These are phyloP conservation scores for Talaromyces sp. DNA, from an alignment of 2,329 filamentous ascomycete genomes.

Conservation along the genomic window DNA sequence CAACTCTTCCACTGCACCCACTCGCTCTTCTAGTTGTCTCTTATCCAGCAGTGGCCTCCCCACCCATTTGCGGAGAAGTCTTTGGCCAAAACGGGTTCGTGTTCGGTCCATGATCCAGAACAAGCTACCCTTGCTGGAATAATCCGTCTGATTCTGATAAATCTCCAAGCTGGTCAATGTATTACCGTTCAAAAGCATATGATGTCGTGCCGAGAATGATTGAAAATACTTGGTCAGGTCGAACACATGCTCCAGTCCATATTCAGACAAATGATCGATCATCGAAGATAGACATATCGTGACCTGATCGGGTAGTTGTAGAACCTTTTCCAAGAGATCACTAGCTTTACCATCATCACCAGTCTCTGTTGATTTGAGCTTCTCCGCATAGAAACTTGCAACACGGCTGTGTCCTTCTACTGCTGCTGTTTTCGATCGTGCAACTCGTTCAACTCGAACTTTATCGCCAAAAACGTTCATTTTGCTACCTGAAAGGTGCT, in stretches of 20 bases:
- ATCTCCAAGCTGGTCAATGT: constrained; percentile 91
- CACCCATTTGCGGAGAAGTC: constrained; percentile 89
- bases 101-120: constrained; percentile 97
- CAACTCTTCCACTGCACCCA: constrained; percentile 81
- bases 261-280: constrained; percentile 89
- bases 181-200: constrained; percentile 95
- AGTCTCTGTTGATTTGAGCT: constrained; percentile 59
- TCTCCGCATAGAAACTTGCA: constrained; percentile 85
- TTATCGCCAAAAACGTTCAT: constrained; percentile 90
- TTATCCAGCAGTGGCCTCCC: constrained; percentile 81
- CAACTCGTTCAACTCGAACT: constrained; percentile 74
- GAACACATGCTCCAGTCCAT: constrained; percentile 91
- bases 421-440: constrained; percentile 72
- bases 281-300: constrained; percentile 92
- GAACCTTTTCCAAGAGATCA: constrained; percentile 74
- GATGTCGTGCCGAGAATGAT: constrained; percentile 85
- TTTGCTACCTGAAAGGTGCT: constrained; percentile 81
- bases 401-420: constrained; percentile 84
- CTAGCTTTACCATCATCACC: constrained; percentile 53
- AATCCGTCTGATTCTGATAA: constrained; percentile 89
- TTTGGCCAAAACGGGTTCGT: constrained; percentile 78
- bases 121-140: constrained; percentile 76
- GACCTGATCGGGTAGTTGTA: constrained; percentile 77
- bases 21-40: constrained; percentile 66
- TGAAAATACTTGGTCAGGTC: constrained; percentile 96